A percentile compares a stretch with the other conserved stretches of the same genome.
These are phyloP conservation scores for Nakazawaea laoshanensis DNA, from an alignment of 805 yeast species.

Conservation along the genomic window DNA sequence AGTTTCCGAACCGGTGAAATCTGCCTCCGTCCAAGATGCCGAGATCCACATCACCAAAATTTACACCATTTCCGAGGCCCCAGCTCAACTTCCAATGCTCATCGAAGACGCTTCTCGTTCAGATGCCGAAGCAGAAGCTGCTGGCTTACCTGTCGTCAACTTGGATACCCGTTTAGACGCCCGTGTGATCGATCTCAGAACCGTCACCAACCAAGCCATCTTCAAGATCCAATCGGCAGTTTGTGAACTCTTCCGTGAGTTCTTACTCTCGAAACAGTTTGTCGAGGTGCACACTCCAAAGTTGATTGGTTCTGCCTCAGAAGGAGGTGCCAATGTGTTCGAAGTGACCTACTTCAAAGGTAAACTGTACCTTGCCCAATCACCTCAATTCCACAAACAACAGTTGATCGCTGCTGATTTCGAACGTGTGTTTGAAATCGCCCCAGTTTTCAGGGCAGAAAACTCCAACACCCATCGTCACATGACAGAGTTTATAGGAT, in stretches of 20 bases:
- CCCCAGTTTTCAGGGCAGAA: constrained; percentile 98
- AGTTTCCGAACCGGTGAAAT: constrained; percentile 79
- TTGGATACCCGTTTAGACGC: constrained; percentile 93
- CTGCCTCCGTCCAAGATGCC: constrained; percentile 85
- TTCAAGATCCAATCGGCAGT: constrained; percentile 92
- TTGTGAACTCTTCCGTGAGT: constrained; percentile 82
- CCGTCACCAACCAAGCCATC: constrained; percentile 95
- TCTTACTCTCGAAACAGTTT: constrained; percentile 57
- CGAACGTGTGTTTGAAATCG: constrained; percentile 92
- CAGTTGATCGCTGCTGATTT: constrained; percentile 97
- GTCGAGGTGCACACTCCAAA: constrained; percentile 96
- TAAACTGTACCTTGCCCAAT: constrained; percentile 91
- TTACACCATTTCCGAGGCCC: constrained; percentile 76
- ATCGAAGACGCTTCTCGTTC: constrained; percentile 96
- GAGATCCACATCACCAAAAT: constrained; percentile 76
- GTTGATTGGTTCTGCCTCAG: constrained; percentile 90
- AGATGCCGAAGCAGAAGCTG: constrained; percentile 88
- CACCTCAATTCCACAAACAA: constrained; percentile 97
- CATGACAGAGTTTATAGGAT: constrained; percentile 96
- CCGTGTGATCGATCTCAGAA: constrained; percentile 93
- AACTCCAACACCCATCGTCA: constrained; percentile 99
- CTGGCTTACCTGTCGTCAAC: constrained; percentile 88
- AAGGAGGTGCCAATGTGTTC: constrained; percentile 97
- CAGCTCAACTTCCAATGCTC: constrained; percentile 85
- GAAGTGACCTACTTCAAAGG: constrained; percentile 90